A percentile compares a stretch with the other conserved stretches of the same genome.
phyloP scores from a whole-genome alignment of 352 stramenopile species.

The Phytopythium mirpurense region DNA sequence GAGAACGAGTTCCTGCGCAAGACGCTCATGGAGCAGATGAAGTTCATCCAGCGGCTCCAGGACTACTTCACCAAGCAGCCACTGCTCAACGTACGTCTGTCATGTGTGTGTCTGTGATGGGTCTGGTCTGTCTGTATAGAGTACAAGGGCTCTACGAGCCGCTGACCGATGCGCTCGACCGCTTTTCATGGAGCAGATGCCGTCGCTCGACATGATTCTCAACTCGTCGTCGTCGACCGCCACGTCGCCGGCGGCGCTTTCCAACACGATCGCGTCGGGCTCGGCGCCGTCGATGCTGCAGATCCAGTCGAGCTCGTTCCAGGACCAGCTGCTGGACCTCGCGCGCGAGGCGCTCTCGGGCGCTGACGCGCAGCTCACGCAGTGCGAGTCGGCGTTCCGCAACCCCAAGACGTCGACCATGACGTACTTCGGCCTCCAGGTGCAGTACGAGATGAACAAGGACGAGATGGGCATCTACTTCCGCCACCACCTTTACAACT shows the following conservation, averaged over 20 bases:
- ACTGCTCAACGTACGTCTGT: conserved; percentile 64
- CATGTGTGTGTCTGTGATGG: background rate
- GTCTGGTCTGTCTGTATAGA: no score
- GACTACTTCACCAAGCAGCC: conserved; percentile 90
- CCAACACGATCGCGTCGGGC: conserved; percentile 56
- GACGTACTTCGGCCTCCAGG: conserved; percentile 85
- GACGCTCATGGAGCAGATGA: conserved; percentile 90
- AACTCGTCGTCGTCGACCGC: conserved; percentile 66
- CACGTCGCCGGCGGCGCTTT: conserved; percentile 50
- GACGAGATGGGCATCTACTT: conserved; percentile 87
- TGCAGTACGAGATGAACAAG: conserved; percentile 87
- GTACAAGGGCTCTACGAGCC: no score
- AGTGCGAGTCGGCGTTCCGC: conserved; percentile 73
- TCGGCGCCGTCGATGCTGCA: conserved; percentile 51
- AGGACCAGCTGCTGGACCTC: conserved; percentile 64
- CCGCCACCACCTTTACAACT: conserved; percentile 79
- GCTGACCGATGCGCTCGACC: background rate
- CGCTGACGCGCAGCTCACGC: conserved; percentile 57
- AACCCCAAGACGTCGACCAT: conserved; percentile 84
- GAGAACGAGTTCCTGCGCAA: conserved; percentile 88
- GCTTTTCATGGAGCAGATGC: conserved; percentile 33
- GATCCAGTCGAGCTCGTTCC: conserved; percentile 74
- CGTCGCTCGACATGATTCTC: conserved; percentile 79
- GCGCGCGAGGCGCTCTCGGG: conserved; percentile 54
- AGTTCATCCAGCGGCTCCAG: conserved; percentile 87